Evolutionary conservation across 1,284 basidiomycete genomes (phyloP).

Genomic region (Anthracocystis setariae): DNA sequence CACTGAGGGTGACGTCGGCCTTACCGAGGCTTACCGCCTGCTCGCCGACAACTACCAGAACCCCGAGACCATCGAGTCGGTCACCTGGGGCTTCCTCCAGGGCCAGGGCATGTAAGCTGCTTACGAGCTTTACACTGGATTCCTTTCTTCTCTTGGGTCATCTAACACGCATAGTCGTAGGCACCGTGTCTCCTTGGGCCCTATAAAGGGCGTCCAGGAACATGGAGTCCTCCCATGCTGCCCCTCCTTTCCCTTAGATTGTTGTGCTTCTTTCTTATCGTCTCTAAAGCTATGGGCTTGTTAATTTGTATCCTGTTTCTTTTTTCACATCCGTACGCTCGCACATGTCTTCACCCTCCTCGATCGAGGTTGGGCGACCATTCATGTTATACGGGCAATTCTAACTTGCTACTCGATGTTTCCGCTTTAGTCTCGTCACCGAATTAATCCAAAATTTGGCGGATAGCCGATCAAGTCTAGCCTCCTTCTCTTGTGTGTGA

Average conservation of each 20-base stretch:
- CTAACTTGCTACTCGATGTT: conserved; percentile 6
- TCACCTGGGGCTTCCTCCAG: conserved; percentile 58
- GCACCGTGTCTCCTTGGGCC: conserved; percentile 13
- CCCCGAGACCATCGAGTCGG: conserved; percentile 45
- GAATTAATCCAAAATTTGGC: conserved; percentile 27
- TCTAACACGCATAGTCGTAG: conserved; percentile 27
- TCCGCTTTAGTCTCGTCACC: conserved; percentile 5
- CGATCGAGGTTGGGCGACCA: conserved; percentile 28
- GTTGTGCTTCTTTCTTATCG: conserved; percentile 16
- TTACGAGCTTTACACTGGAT: not conserved
- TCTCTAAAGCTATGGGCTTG: conserved; percentile 39
- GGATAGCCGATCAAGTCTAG: conserved; percentile 12
- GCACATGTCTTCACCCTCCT: conserved; percentile 44
- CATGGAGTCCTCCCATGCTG: conserved; percentile 13
- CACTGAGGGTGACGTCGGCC: conserved; percentile 38
- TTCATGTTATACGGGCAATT: conserved; percentile 49
- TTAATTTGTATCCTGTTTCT: conserved; percentile 19
- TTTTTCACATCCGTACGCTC: conserved; percentile 28
- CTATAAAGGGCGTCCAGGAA: conserved; percentile 5
- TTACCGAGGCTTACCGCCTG: conserved; percentile 47
- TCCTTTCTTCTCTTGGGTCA: conserved; percentile 6
- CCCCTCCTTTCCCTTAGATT: conserved; percentile 3
- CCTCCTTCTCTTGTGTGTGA: not conserved
- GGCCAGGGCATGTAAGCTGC: conserved; percentile 48
- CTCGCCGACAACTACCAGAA: conserved; percentile 43